These are phyloP conservation scores for Vaccinium macrocarpon DNA, from an alignment of 148 eudicot genomes.

Conservation along the genomic window DNA sequence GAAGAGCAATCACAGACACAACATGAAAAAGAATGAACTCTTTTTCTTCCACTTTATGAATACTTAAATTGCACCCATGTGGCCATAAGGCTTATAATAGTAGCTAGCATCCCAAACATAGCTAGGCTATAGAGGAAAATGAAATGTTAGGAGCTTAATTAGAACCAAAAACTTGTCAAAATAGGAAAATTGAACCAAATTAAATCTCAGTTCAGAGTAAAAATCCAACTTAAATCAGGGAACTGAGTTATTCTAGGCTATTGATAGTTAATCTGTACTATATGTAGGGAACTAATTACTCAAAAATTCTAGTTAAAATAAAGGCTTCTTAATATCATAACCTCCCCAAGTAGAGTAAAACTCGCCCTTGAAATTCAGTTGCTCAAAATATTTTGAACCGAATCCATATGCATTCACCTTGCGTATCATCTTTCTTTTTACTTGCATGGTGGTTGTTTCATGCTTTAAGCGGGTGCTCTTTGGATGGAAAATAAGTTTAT, in stretches of 20 bases:
- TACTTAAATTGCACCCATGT: neutral
- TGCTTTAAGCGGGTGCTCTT: neutral
- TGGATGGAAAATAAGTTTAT: neutral
- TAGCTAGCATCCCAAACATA: neutral
- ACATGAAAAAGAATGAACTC: neutral
- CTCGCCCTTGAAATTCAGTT: neutral
- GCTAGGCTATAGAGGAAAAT: neutral
- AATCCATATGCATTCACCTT: neutral
- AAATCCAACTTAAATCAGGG: neutral
- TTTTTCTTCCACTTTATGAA: neutral
- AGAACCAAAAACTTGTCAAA: neutral
- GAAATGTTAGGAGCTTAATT: neutral
- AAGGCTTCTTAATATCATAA: neutral
- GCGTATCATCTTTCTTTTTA: neutral
- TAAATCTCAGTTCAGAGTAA: neutral
- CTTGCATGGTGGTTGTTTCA: conserved; percentile 3
- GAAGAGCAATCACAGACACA: neutral
- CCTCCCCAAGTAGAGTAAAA: neutral
- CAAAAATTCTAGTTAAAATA: neutral
- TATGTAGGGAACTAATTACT: neutral
- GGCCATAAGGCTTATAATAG: neutral
- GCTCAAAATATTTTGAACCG: neutral
- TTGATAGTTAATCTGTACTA: neutral
- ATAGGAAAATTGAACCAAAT: neutral
- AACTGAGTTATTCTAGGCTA: neutral